These are phyloP conservation scores for Populus hybrid DNA, from an alignment of 441 rosid genomes.

Conservation along the genomic window DNA sequence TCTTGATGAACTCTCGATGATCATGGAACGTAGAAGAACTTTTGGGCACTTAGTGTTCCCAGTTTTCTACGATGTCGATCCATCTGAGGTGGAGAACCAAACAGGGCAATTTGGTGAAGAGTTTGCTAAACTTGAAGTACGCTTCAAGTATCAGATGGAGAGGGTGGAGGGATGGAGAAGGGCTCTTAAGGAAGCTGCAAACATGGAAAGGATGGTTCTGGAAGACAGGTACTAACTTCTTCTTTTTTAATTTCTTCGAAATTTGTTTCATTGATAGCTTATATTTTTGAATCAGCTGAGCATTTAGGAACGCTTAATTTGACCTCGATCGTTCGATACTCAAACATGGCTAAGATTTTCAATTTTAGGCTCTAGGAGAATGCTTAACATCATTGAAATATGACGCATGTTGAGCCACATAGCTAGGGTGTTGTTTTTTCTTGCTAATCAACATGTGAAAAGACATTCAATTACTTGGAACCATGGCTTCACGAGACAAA, in stretches of 20 bases:
- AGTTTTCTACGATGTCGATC: not conserved
- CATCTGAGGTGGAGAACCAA: not conserved
- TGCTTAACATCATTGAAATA: too few species aligned
- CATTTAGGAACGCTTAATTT: not conserved
- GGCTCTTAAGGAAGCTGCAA: not conserved
- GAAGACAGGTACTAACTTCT: not conserved
- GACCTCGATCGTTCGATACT: not conserved
- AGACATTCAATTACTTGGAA: not conserved
- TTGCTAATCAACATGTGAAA: not conserved
- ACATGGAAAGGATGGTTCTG: not conserved
- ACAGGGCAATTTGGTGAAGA: not conserved
- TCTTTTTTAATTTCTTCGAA: too few species aligned
- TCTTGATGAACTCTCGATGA: not conserved
- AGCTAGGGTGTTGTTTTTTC: not conserved
- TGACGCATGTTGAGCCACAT: not conserved
- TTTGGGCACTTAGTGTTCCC: not conserved
- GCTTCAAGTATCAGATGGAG: not conserved
- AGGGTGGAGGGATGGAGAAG: not conserved
- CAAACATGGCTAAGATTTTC: too few species aligned
- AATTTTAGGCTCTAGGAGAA: too few species aligned
- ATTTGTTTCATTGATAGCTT: not conserved
- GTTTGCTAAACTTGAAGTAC: not conserved
- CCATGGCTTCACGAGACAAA: too few species aligned
- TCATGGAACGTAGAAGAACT: not conserved
- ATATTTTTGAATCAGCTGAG: not conserved